Evolutionary conservation across 306 rosid species (phyloP).

Genomic region (Datisca glomerata): DNA sequence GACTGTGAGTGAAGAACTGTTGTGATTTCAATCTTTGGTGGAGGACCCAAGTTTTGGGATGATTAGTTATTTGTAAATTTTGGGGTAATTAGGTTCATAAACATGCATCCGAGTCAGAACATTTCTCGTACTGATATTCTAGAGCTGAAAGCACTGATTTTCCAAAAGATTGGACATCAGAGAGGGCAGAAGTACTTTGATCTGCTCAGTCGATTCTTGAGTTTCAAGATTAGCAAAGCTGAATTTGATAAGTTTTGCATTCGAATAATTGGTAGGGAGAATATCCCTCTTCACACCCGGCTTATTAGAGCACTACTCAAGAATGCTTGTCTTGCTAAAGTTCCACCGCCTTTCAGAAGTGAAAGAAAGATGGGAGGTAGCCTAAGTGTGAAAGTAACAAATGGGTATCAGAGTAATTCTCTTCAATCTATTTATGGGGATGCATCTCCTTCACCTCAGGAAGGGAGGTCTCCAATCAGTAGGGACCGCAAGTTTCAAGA

Average conservation of each 20-base stretch:
- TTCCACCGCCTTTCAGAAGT: conserved; percentile 48
- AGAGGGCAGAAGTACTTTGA: conserved; percentile 65
- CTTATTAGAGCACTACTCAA: conserved; percentile 55
- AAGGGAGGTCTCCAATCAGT: conserved; percentile 32
- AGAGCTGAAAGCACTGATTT: conserved; percentile 65
- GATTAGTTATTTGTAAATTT: conserved; percentile 17
- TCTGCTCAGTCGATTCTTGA: conserved; percentile 50
- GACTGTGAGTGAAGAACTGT: conserved; percentile 23
- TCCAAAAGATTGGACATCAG: conserved; percentile 54
- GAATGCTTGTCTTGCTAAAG: conserved; percentile 63
- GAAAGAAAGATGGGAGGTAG: conserved; percentile 20
- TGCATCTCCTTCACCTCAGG: conserved; percentile 31
- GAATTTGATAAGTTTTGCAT: conserved; percentile 61
- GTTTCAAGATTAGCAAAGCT: conserved; percentile 52
- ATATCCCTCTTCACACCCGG: conserved; percentile 65
- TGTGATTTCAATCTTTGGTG: conserved; percentile 28
- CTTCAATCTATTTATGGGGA: conserved; percentile 40
- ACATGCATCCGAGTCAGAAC: conserved; percentile 34
- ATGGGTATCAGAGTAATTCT: conserved; percentile 29
- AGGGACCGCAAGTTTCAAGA: conserved; percentile 36
- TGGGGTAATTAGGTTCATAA: conserved; percentile 11
- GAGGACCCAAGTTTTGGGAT: conserved; percentile 18
- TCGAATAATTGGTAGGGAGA: conserved; percentile 65
- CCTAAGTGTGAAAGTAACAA: conserved; percentile 30
- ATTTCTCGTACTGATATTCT: conserved; percentile 51